Evolutionary conservation across 2,329 filamentous ascomycete species (phyloP).

Genomic region (Penicillium corylophilum): DNA sequence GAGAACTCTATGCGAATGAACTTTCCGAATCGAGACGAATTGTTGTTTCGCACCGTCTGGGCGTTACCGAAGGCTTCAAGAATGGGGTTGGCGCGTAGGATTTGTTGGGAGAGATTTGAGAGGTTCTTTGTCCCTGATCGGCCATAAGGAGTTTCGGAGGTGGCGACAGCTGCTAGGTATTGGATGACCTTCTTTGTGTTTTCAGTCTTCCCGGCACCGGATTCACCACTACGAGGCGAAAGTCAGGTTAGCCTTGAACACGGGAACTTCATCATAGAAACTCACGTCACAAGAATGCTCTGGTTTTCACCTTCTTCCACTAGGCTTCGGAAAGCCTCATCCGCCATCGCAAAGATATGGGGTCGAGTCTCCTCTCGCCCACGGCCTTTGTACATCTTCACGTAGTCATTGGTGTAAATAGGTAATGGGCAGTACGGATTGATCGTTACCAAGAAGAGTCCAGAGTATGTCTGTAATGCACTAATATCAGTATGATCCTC

Average conservation of each 20-base stretch:
- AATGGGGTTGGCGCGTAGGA: conserved; percentile 92
- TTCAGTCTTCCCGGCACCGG: conserved; percentile 95
- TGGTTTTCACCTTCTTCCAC: conserved; percentile 95
- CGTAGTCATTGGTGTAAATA: conserved; percentile 94
- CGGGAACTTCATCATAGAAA: conserved; percentile 9
- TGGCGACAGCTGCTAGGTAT: conserved; percentile 91
- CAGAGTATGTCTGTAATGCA: conserved; percentile 76
- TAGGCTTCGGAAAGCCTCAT: conserved; percentile 91
- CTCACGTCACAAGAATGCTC: conserved; percentile 87
- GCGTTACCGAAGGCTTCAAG: conserved; percentile 97
- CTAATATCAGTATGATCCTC: conserved; percentile 1
- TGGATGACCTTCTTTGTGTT: conserved; percentile 99
- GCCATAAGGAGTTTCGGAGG: conserved; percentile 67
- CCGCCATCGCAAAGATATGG: conserved; percentile 96
- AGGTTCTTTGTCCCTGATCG: conserved; percentile 65
- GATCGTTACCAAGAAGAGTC: conserved; percentile 91
- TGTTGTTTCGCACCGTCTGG: conserved; percentile 96
- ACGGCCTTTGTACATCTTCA: conserved; percentile 96
- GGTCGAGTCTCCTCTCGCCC: conserved; percentile 92
- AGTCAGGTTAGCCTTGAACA: conserved; percentile 1
- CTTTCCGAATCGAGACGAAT: conserved; percentile 96
- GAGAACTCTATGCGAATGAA: conserved; percentile 98
- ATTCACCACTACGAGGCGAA: conserved; percentile 66
- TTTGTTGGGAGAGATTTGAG: conserved; percentile 91
- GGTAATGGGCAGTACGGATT: conserved; percentile 94